Percentiles rank a stretch among this genome's conserved stretches.
These are phyloP conservation scores for Melanogaster broomeanus DNA, from an alignment of 768 basidiomycete genomes.

Conservation along the genomic window DNA sequence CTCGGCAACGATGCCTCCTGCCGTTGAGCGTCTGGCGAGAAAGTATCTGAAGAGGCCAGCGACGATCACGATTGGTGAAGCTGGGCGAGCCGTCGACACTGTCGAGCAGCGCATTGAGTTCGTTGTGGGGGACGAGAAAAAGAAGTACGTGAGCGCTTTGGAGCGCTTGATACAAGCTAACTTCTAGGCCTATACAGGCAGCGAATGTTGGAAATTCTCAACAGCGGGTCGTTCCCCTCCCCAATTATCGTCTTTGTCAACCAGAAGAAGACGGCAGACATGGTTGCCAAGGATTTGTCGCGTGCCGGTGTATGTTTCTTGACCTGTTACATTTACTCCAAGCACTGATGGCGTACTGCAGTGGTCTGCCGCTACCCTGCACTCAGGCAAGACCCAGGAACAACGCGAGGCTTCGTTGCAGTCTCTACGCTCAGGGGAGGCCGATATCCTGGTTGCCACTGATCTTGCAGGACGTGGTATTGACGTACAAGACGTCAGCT, in stretches of 20 bases:
- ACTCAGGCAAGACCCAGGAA: slow-evolving; percentile 97
- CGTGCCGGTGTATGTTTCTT: slow-evolving; percentile 75
- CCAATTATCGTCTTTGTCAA: slow-evolving; percentile 99
- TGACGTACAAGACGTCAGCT: slow-evolving; percentile 94
- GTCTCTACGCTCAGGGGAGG: slow-evolving; percentile 80
- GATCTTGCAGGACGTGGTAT: slow-evolving; percentile 98
- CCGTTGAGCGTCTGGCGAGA: slow-evolving; percentile 91
- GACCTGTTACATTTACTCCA: not conserved
- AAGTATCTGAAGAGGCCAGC: slow-evolving; percentile 95
- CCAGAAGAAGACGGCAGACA: slow-evolving; percentile 99
- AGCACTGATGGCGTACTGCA: slow-evolving; percentile 30
- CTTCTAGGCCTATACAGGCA: slow-evolving; percentile 49
- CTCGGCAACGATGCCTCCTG: slow-evolving; percentile 98
- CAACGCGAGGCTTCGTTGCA: slow-evolving; percentile 94
- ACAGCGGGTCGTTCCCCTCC: slow-evolving; percentile 76
- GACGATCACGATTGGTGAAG: slow-evolving; percentile 96
- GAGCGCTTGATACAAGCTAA: slow-evolving; percentile 5
- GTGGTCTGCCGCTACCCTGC: slow-evolving; percentile 91
- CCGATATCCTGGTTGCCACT: slow-evolving; percentile 92
- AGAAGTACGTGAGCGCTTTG: slow-evolving; percentile 64
- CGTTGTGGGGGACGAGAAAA: slow-evolving; percentile 91
- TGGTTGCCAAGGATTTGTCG: slow-evolving; percentile 92
- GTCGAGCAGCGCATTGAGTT: slow-evolving; percentile 98
- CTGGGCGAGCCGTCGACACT: slow-evolving; percentile 96
- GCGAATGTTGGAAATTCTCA: slow-evolving; percentile 88